A percentile compares a stretch with the other conserved stretches of the same genome.
These are phyloP conservation scores for Globisporangium rhizosaccharum DNA, from an alignment of 352 stramenopile species.

Conservation along the genomic window DNA sequence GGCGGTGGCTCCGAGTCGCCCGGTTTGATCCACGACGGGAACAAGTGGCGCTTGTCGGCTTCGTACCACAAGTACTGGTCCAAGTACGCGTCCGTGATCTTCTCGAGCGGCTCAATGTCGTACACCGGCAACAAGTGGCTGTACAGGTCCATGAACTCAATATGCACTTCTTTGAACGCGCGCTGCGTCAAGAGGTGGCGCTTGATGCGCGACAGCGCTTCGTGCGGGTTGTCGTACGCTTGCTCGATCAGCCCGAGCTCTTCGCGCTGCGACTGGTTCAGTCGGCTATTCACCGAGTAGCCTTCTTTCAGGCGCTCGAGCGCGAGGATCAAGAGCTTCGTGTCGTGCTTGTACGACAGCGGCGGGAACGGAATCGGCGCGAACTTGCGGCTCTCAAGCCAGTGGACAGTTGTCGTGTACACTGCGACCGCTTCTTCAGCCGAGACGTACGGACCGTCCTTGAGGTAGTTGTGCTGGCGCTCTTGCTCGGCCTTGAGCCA, in stretches of 20 bases:
- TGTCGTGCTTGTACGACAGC: conserved; percentile 99
- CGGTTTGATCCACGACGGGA: conserved; percentile 99
- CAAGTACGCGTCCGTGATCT: conserved; percentile 99
- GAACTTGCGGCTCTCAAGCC: conserved; percentile 99
- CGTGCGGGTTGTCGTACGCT: conserved; percentile 99
- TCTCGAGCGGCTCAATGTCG: conserved; percentile 99
- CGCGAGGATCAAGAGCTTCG: conserved; percentile 99
- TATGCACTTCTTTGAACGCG: conserved; percentile 99
- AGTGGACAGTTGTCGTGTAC: conserved; percentile 99
- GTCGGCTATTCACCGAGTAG: conserved; percentile 95
- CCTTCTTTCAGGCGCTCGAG: conserved; percentile 99
- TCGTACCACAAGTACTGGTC: conserved; percentile 99
- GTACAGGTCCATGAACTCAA: conserved; percentile 99
- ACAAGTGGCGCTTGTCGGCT: conserved; percentile 99
- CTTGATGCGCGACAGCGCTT: conserved; percentile 99
- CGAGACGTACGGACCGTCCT: conserved; percentile 98
- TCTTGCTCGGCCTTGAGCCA: conserved; percentile 99
- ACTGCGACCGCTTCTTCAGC: conserved; percentile 99
- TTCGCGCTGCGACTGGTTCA: conserved; percentile 98
- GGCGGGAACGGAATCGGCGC: conserved; percentile 99
- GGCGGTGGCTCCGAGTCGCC: conserved; percentile 98
- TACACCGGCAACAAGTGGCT: conserved; percentile 98
- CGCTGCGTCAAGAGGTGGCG: conserved; percentile 98
- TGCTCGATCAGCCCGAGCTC: conserved; percentile 99
- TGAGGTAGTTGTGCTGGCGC: conserved; percentile 99